Evolutionary conservation across 2,329 filamentous ascomycete genomes (phyloP), one percentile per base, ranked within the genome.

Genomic region (Geosmithia morbida): DNA sequence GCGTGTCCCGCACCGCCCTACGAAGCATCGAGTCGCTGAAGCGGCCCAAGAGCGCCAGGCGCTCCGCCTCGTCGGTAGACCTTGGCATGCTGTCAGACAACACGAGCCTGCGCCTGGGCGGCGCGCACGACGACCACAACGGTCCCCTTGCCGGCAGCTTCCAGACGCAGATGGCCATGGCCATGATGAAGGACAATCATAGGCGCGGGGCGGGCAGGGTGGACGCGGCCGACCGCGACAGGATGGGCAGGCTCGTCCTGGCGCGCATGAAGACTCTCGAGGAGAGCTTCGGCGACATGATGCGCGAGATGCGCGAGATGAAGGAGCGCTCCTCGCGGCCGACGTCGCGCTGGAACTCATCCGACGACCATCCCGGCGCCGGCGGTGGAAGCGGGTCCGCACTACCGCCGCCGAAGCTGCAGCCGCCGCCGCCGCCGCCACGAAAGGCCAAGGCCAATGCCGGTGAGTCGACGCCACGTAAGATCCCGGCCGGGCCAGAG

Each of bases 221-320:
- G 30, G 64, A 68, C 44, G 49, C 60, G 3, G 63, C 59, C 48
- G 68, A 70, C 71, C 77, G 61, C 20, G 83, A 86, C 57, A 77
- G 85, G 41, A 84, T 89, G 75, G 81, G 82, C 54, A 77, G 87
- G 48, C 74, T 95, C 43, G 84, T 96, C 64, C 69, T 96, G 43
- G 87, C 87, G 8, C 74, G 87, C 33, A 96, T 96, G 87, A 92
- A 92, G 61, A 90, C 84, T 7, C 72, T 97, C 2, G 89, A 97
- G 61, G 87, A 94, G 63, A 84, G 88, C 14, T 90, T 97, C 61
- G 76, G 84, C 2, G 87, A 95, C 50, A 82, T 94, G n/a, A 77
- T 88, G 48, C 79, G 78, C 51, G 87, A 92, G 61, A 82, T 94
- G 61, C 79, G 85, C 51, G 77, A 79, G 52, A 66, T 77, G 60